These are phyloP conservation scores for Neofusicoccum cordaticola DNA, from an alignment of 2,329 filamentous ascomycete species.

Conservation along the genomic window DNA sequence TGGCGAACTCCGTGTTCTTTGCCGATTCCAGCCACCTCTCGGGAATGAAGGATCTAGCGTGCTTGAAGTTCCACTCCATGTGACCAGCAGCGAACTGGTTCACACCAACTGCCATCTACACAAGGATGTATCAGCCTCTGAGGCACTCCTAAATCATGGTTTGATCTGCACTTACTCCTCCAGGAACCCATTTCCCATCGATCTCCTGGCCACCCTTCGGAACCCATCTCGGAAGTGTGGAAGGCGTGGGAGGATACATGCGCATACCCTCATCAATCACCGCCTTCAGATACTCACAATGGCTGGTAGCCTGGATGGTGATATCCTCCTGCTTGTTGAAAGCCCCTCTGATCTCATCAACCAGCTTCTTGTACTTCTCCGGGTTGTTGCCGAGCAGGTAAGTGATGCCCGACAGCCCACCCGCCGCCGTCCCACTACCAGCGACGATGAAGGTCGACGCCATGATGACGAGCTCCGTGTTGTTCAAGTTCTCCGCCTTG, in stretches of 20 bases:
- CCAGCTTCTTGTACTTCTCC: background rate
- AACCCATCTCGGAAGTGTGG: conserved; percentile 31
- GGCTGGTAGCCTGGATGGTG: background rate
- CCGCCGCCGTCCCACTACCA: conserved; percentile 42
- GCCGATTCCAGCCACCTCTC: conserved; percentile 40
- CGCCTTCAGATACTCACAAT: background rate
- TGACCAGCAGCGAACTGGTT: conserved; percentile 16
- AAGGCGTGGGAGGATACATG: conserved; percentile 41
- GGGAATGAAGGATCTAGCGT: conserved; percentile 37
- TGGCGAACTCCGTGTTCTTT: conserved; percentile 23
- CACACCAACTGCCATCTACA: background rate
- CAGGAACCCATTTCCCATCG: conserved; percentile 36
- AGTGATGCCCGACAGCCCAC: conserved; percentile 34
- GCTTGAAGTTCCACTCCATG: conserved; percentile 32
- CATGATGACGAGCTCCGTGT: background rate
- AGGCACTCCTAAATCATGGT: background rate
- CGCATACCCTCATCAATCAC: conserved; percentile 43
- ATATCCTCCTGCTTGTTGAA: background rate
- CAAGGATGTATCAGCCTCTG: background rate
- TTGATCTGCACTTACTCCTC: conserved; percentile 19
- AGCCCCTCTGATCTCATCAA: background rate
- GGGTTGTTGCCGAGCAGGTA: conserved; percentile 32
- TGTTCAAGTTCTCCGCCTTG: background rate
- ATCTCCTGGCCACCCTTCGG: conserved; percentile 37
- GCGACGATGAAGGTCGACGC: conserved; percentile 26